Base-by-base conservation (phyloP, 176 grass and related monocot species). In the Musa itinerans region DNA sequence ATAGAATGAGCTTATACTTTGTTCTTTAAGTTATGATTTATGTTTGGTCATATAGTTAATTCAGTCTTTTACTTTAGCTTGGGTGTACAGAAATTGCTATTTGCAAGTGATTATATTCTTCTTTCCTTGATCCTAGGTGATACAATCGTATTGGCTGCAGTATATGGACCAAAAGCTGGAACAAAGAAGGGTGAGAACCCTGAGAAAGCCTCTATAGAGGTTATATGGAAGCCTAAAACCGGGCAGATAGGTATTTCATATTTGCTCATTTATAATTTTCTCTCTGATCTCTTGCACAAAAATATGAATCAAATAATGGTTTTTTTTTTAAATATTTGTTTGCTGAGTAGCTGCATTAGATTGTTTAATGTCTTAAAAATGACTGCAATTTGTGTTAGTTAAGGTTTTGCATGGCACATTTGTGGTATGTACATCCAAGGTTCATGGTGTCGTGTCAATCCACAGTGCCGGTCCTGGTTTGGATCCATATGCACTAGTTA, bases 141-240 rank as follows among this genome's bases (percentile, higher is more conserved):
- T 69, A 98, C 95, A 65, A 72, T 87, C 69, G 95, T 98, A 65
- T 67, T 91, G 57, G 86, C 90, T 78, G 90, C 88, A 29, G 95
- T 98, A 72, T 98, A 87, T 67, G 88, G 95, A 43, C 95, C 95
- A 54, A 87, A 93, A 84, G 71, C 86, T 69, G 95, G 88, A 11
- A 91, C 88, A 15, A 91, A 81, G 82, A 93, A 93, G 79, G 90
- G 94, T 21, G 94, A 93, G 69, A 87, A 93, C 54, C 94, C 94
- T 22, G 94, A 98, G 87, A 91, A 86, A 80, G 88, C 88, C 4
- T 93, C 86, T 78, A 76, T 98, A 5, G 94, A 93, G 78, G 90
- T 98, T 20, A 86, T 98, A 0, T 98, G 95, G 95, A 98, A 93
- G 73, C 95, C 90, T 72, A 91, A 84, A 86, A 93, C 86, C 49